phyloP scores from a whole-genome alignment of 2,329 filamentous ascomycete genomes.

The Verticillium dahliae region DNA sequence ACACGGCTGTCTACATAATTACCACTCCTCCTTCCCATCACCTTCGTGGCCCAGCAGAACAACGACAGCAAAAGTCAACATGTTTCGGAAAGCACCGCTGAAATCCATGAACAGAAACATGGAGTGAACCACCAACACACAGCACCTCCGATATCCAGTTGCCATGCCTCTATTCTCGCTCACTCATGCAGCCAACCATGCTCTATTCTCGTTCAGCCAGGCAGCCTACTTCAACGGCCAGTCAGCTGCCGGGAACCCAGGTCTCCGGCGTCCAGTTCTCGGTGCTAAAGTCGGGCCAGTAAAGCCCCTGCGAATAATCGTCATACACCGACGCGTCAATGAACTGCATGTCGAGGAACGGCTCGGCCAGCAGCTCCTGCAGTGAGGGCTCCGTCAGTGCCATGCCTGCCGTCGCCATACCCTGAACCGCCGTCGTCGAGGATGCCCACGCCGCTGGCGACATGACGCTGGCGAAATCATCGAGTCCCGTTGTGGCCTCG shows the following conservation, averaged over 20 bases:
- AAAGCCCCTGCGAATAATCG: slow-evolving; percentile 10
- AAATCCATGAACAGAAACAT: too few species aligned
- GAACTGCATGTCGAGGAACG: slow-evolving; percentile 24
- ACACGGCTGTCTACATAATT: background rate
- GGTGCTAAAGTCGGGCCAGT: slow-evolving; percentile 12
- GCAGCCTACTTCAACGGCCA: background rate
- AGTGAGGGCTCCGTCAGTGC: slow-evolving; percentile 26
- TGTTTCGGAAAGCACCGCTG: too few species aligned
- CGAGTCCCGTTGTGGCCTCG: background rate
- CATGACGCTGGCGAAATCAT: slow-evolving; percentile 2
- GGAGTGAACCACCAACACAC: too few species aligned
- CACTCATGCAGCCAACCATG: too few species aligned
- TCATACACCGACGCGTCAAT: slow-evolving; percentile 17
- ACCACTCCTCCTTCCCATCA: background rate
- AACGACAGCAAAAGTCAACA: too few species aligned
- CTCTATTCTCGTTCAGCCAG: too few species aligned
- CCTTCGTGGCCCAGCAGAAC: background rate
- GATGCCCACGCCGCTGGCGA: background rate
- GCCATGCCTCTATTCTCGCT: too few species aligned
- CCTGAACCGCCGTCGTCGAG: background rate
- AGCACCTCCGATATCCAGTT: too few species aligned
- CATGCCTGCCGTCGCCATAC: slow-evolving; percentile 24
- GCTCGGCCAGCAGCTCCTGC: slow-evolving; percentile 25
- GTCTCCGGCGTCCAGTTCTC: slow-evolving; percentile 9
- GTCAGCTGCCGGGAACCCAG: slow-evolving; percentile 1